Evolutionary conservation across 495 filamentous ascomycete species (phyloP).

Genomic region (Margaritispora aquatica): DNA sequence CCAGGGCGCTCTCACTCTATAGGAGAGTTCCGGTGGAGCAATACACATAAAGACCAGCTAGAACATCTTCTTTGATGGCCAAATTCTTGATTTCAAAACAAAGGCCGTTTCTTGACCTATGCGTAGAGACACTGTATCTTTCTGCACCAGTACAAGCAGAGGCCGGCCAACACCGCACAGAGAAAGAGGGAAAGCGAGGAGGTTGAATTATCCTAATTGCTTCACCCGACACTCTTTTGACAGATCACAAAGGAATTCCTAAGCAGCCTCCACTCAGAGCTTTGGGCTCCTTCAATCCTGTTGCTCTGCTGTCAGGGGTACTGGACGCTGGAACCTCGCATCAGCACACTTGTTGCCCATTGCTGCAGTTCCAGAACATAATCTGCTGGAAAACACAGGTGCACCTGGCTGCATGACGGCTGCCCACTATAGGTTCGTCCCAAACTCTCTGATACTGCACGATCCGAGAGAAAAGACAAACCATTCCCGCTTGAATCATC

Average conservation of each 20-base stretch:
- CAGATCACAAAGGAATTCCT: slow-evolving; percentile 19
- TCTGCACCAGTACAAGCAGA: too few species aligned
- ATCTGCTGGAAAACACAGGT: slow-evolving; percentile 16
- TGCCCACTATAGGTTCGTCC: slow-evolving; percentile 35
- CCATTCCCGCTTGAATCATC: slow-evolving; percentile 23
- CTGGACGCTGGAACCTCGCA: slow-evolving; percentile 19
- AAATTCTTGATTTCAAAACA: slow-evolving; percentile 15
- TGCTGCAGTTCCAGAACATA: slow-evolving; percentile 22
- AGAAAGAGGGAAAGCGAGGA: too few species aligned
- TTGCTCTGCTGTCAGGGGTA: slow-evolving; percentile 11
- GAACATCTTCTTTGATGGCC: slow-evolving; percentile 19
- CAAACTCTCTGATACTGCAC: slow-evolving; percentile 25
- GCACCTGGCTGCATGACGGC: slow-evolving; percentile 21
- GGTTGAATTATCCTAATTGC: too few species aligned
- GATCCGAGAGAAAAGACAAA: slow-evolving; percentile 25
- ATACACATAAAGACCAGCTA: slow-evolving; percentile 22
- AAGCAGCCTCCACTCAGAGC: slow-evolving; percentile 17
- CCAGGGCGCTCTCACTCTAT: slow-evolving; percentile 1
- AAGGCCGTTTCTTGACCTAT: slow-evolving; percentile 14
- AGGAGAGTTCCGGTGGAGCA: slow-evolving; percentile 3
- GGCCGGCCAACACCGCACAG: background rate
- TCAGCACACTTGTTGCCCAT: slow-evolving; percentile 8
- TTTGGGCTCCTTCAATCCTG: slow-evolving; percentile 4
- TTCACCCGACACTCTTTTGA: slow-evolving; percentile 14
- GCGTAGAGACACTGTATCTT: background rate